Conservation (phyloP, 2,329 filamentous ascomycete genomes). For the Ascochyta fabae region DNA sequence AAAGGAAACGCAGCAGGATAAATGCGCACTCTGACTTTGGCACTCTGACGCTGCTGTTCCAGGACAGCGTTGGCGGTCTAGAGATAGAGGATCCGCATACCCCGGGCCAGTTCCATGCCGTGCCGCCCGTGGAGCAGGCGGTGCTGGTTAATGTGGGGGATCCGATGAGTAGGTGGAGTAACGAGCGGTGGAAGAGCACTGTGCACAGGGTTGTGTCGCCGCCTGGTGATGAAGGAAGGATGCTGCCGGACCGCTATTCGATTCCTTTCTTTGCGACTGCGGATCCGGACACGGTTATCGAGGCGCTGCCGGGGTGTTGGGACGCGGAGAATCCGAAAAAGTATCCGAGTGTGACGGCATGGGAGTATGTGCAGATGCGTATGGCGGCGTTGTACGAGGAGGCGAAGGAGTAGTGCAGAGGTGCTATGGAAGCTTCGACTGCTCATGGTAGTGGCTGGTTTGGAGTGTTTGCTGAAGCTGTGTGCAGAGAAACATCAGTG, state of each 20-base stretch:
- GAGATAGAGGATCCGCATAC: conserved; percentile 43
- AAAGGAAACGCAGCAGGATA: conserved; percentile 40
- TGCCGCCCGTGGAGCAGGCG: conserved; percentile 37
- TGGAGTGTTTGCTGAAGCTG: too few species aligned
- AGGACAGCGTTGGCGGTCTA: conserved; percentile 51
- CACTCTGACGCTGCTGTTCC: conserved; percentile 52
- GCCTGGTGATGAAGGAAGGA: conserved; percentile 8
- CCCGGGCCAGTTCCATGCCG: conserved; percentile 38
- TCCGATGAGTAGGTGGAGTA: conserved; percentile 50
- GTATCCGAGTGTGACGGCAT: conserved; percentile 50
- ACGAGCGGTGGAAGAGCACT: conserved; percentile 47
- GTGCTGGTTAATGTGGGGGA: conserved; percentile 52
- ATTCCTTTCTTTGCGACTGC: conserved; percentile 52
- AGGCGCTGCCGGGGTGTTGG: conserved; percentile 45
- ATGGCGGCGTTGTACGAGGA: conserved; percentile 27
- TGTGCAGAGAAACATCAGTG: background rate
- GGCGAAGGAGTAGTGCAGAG: background rate
- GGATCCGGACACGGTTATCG: conserved; percentile 48
- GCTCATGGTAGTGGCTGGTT: too few species aligned
- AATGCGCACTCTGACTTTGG: conserved; percentile 54
- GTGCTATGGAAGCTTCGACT: too few species aligned
- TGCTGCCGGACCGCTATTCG: conserved; percentile 47
- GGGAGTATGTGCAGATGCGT: conserved; percentile 40
- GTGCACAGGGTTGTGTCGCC: conserved; percentile 50
- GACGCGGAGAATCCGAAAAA: conserved; percentile 41